Conservation (phyloP, 805 yeast genomes). For the Kluyveromyces nonfermentans region DNA sequence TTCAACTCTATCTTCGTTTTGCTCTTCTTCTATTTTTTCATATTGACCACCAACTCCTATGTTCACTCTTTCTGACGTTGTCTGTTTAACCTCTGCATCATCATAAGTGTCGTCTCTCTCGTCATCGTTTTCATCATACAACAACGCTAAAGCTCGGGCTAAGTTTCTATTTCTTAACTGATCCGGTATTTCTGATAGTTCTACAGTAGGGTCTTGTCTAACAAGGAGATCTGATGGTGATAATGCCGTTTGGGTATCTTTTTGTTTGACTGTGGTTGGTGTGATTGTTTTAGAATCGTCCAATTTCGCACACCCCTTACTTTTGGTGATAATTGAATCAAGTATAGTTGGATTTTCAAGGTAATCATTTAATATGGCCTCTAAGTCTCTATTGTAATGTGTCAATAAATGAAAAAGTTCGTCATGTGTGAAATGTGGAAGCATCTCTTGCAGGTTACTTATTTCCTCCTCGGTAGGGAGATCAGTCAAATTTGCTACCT, state of each 20-base stretch:
- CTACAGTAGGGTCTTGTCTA: conserved; percentile 6
- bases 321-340: conserved; percentile 22
- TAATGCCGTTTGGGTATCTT: background rate
- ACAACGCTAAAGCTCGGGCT: conserved; percentile 47
- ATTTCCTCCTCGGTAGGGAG: conserved; percentile 30
- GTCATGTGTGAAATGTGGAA: conserved; percentile 48
- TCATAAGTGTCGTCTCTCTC: conserved; percentile 76
- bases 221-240: conserved; percentile 7
- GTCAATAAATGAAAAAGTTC: conserved; percentile 42
- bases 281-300: background rate
- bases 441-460: conserved; percentile 41
- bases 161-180: conserved; percentile 50
- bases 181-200: conserved; percentile 30
- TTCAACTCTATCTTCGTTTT: conserved; percentile 40
- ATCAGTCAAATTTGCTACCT: background rate
- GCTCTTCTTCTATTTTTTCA: conserved; percentile 7
- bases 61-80: conserved; percentile 12
- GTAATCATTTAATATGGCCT: conserved; percentile 45
- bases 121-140: conserved; percentile 73
- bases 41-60: conserved; percentile 9
- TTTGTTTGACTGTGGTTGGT: background rate
- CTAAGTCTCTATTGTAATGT: conserved; percentile 43
- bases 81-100: conserved; percentile 33
- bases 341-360: conserved; percentile 51
- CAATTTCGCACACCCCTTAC: conserved; percentile 4